Base-by-base conservation (phyloP, 352 stramenopile genomes). In the Phytophthora foliorum region DNA sequence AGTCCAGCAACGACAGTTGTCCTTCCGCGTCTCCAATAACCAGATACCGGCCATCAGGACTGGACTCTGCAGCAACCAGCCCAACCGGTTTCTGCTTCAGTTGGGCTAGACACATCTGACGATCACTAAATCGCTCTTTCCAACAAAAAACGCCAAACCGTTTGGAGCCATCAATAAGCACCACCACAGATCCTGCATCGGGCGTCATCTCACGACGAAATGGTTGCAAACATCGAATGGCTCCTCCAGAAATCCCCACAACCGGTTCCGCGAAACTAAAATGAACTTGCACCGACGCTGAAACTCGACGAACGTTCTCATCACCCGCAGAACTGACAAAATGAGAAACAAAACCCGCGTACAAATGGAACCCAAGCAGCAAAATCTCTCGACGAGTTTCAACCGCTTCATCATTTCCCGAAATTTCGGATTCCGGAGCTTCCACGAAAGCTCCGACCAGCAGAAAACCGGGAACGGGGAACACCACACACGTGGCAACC, bases 341-440 rank as follows among this genome's bases (percentile, higher is more conserved):
- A 19, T 29, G 58, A 45, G 54, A 62, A 6, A 48, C 49, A 53
- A 59, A 63, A 22, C 44, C 44, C 2, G 58, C 17, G 51, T 84
- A 91, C 24, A 90, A 51, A 1, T 81, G 75, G 29, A 91, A 90
- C 3, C 83, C 83, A 55, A 86, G 69, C 4, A 91, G 38, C 14
- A 85, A 80, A 32, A 44, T 39, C 2, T 51, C 10, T 19, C 38
- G 17, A 11, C 10, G 21, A 0, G 38, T 6, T 24, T 41, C 27
- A 13, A 45, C 34, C 2, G 25, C 22, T 29, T 25, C 31, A 21
- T 8, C 19, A 3, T 36, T 25, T 53, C 16, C 25, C 22, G 50
- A 68, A 25, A 34, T 64, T 42, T 67, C 51, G 11, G 42, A 45
- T 68, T 74, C 49, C 8, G 51, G 11, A 52, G n/a, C 42, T 51